A percentile compares a stretch with the other conserved stretches of the same genome.
phyloP scores from a whole-genome alignment of 805 yeast species.

The Nakazawaea populi region DNA sequence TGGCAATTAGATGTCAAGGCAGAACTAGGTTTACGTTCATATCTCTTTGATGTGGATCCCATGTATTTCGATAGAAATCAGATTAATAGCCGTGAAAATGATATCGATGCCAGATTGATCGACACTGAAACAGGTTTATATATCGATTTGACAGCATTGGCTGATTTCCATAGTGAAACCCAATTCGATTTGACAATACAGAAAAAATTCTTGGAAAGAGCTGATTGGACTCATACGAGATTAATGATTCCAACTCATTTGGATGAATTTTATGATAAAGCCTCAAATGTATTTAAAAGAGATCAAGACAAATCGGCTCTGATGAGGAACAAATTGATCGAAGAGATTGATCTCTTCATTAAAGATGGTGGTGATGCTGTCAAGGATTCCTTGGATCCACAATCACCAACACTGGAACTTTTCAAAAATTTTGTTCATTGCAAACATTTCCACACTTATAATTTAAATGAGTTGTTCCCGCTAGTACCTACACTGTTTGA shows the following conservation, averaged over 20 bases:
- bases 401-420: slow-evolving; percentile 4
- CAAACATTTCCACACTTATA: slow-evolving; percentile 9
- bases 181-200: background rate
- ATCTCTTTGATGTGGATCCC: slow-evolving; percentile 8
- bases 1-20: slow-evolving; percentile 31
- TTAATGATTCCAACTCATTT: slow-evolving; percentile 5
- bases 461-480: slow-evolving; percentile 37
- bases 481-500: slow-evolving; percentile 38
- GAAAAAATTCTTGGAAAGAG: slow-evolving; percentile 3
- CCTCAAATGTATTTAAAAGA: background rate
- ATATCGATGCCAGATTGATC: slow-evolving; percentile 56
- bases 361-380: background rate
- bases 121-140: slow-evolving; percentile 55
- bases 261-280: slow-evolving; percentile 1
- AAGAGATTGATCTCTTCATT: background rate
- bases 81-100: slow-evolving; percentile 37
- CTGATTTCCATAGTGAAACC: slow-evolving; percentile 21
- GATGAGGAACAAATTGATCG: background rate
- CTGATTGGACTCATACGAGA: slow-evolving; percentile 7
- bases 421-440: slow-evolving; percentile 8
- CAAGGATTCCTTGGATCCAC: background rate
- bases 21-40: slow-evolving; percentile 19
- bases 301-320: background rate
- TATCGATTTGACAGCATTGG: slow-evolving; percentile 55
- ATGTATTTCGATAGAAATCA: slow-evolving; percentile 37